Evolutionary conservation across 2,329 filamentous ascomycete genomes (phyloP).

Genomic region (Ilyonectria robusta): DNA sequence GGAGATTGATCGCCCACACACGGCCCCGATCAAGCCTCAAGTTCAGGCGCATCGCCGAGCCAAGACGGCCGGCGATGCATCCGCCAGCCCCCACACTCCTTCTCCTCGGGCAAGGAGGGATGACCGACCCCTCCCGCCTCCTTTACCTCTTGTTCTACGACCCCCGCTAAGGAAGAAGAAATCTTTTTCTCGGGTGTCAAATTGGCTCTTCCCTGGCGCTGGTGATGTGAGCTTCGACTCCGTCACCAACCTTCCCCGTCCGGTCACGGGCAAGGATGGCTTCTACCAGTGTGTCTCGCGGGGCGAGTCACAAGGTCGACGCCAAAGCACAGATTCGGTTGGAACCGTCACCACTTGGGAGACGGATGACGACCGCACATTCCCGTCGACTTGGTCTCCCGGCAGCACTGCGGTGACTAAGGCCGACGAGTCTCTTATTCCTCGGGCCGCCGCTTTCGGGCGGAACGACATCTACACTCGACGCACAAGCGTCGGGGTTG

Average conservation of each 20-base stretch:
- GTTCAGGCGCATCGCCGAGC: conserved; percentile 46
- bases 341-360: conserved; percentile 67
- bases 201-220: conserved; percentile 67
- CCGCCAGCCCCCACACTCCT: conserved; percentile 47
- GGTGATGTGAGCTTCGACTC: conserved; percentile 62
- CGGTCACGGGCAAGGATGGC: conserved; percentile 66
- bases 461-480: conserved; percentile 37
- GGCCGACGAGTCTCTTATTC: conserved; percentile 56
- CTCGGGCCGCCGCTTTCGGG: conserved; percentile 52
- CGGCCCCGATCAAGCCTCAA: conserved; percentile 53
- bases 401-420: conserved; percentile 59
- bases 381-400: conserved; percentile 65
- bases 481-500: conserved; percentile 48
- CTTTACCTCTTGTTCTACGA: conserved; percentile 71
- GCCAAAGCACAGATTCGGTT: conserved; percentile 61
- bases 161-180: conserved; percentile 76
- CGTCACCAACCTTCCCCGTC: conserved; percentile 68
- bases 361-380: conserved; percentile 61
- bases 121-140: conserved; percentile 64
- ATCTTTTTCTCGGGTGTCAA: conserved; percentile 74
- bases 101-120: conserved; percentile 47
- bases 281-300: conserved; percentile 71
- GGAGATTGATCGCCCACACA: conserved; percentile 57
- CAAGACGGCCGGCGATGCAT: conserved; percentile 49
- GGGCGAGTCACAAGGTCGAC: conserved; percentile 47